phyloP scores from a whole-genome alignment of 148 eudicot species.

The Pharnaceum exiguum region DNA sequence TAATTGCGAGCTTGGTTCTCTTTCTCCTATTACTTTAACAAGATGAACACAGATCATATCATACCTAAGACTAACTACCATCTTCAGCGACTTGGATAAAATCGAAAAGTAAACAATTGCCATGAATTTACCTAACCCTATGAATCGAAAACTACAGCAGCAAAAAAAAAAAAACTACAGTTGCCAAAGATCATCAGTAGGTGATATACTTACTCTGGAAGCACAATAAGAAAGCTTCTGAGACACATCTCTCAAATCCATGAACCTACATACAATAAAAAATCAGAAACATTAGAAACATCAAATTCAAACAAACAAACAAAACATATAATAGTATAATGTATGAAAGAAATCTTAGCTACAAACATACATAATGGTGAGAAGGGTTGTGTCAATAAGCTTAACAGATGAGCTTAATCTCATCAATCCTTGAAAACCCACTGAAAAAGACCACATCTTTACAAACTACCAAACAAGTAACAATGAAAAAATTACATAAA shows the following conservation, averaged over 20 bases:
- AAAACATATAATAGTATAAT: not conserved
- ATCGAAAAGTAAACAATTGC: not conserved
- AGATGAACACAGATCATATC: too few relatives aligned
- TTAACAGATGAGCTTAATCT: not conserved
- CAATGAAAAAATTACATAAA: too few relatives aligned
- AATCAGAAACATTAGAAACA: constrained; percentile 10
- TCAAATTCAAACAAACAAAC: not conserved
- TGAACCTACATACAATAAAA: constrained; percentile 27
- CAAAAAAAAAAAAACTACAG: not conserved
- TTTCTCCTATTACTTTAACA: too few relatives aligned
- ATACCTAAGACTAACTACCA: too few relatives aligned
- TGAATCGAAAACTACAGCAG: not conserved
- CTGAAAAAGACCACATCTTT: not conserved
- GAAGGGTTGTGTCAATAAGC: not conserved
- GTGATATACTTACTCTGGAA: constrained; percentile 28
- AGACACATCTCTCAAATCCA: constrained; percentile 35
- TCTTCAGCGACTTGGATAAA: not conserved
- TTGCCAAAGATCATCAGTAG: not conserved
- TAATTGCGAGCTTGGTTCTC: too few relatives aligned
- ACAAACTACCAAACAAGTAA: not conserved
- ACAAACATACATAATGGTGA: not conserved
- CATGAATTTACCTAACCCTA: not conserved
- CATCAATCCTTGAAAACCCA: not conserved
- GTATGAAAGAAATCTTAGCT: too few relatives aligned
- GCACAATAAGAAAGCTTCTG: constrained; percentile 18